These are phyloP conservation scores for Ceratocystis huliohia DNA, from an alignment of 2,329 filamentous ascomycete species.

Conservation along the genomic window DNA sequence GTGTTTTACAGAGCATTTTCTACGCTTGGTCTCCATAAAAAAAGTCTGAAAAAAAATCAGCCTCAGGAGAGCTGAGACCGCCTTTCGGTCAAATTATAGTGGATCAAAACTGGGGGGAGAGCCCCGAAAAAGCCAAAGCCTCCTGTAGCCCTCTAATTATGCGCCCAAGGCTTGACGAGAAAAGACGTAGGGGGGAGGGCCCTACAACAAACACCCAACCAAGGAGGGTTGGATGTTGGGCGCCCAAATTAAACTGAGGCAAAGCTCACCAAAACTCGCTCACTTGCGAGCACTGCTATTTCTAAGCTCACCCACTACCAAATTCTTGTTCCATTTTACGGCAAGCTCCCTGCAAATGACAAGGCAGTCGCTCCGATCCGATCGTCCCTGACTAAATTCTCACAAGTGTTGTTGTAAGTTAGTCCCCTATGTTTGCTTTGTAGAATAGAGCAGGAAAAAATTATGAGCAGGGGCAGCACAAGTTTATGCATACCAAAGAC, in stretches of 20 bases:
- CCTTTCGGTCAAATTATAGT: background rate
- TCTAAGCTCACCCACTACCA: background rate
- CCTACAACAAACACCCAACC: background rate
- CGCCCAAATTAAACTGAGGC: background rate
- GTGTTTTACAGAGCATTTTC: background rate
- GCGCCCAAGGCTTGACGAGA: background rate
- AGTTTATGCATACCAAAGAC: background rate
- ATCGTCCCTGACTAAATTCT: conserved; percentile 5
- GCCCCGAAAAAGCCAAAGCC: background rate
- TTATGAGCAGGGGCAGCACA: background rate
- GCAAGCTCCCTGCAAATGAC: background rate
- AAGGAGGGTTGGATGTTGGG: no score
- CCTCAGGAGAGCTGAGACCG: background rate
- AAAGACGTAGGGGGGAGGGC: no score
- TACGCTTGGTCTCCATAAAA: background rate
- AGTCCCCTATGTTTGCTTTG: background rate
- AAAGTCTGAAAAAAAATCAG: background rate
- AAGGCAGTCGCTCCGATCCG: background rate
- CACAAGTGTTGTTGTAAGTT: background rate
- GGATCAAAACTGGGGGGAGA: background rate
- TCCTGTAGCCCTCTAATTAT: background rate
- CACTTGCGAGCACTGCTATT: no score
- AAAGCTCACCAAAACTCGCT: background rate
- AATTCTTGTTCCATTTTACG: background rate
- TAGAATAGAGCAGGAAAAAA: background rate